Base-by-base conservation (phyloP, 805 yeast species). In the Scheffersomyces lignosus region DNA sequence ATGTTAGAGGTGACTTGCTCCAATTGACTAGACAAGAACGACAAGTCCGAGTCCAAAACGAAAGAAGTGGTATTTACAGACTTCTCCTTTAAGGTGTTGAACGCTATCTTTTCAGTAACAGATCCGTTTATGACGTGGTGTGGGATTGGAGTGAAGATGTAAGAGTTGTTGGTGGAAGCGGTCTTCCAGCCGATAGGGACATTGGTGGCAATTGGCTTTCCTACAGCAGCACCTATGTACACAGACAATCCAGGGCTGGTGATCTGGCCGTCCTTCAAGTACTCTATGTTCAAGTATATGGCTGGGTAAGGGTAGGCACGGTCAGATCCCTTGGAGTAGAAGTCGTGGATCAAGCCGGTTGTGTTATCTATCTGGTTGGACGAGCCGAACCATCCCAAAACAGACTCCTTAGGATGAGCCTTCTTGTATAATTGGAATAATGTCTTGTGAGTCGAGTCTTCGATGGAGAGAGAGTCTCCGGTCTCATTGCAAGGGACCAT, bases 341-440 rank as follows among this genome's bases (percentile, higher is more conserved):
- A 83, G 53, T 83, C 91, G 58, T 87, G 95, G 52, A 87, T 80
- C 47, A 86, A 72, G 7, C 87, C 87, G 10, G 89, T 78, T 58
- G 83, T 77, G 37, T 78, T 73, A 63, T 85, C 90, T 45, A 87
- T 75, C 47, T 69, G 70, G 32, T 70, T 66, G 13, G 83, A 69
- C 28, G 77, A 69, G 34, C 83, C 81, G 59, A 85, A 88, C 96
- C 96, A 88, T 38, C 96, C 96, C 32, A 88, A 72, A 37, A 88
- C 83, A 34, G 74, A 72, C 47, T 81, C 84, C 56, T 83, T 84
- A 39, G 93, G 91, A 62, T 82, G 83, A 23, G 91, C 80, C 56
- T 78, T 79, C 66, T 81, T 83, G 64, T 84, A 78, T 54, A 88
- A 66, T 50, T 79, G 81, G 63, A 70, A 84, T 62, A 85, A 76